Conservation (phyloP, 495 filamentous ascomycete species). For the Talaromyces trachyspermus region DNA sequence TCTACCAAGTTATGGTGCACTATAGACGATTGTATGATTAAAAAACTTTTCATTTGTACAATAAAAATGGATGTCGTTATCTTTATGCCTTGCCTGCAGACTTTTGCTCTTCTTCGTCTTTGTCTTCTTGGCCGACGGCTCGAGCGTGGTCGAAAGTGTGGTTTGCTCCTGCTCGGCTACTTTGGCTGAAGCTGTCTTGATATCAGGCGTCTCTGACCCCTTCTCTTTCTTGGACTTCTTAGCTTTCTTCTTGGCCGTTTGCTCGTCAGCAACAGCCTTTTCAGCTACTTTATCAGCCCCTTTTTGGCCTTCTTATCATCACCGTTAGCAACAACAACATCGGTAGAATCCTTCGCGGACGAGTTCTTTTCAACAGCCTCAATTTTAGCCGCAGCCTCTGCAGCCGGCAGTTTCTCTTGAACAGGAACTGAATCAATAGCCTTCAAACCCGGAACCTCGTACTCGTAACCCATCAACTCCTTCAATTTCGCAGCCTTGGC, state of each 20-base stretch:
- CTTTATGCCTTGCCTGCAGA: constrained; percentile 28
- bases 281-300: constrained; percentile 27
- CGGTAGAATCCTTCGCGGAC: not conserved
- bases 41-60: constrained; percentile 1
- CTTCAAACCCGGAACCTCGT: constrained; percentile 67
- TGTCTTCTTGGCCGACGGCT: constrained; percentile 15
- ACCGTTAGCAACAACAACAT: constrained; percentile 19
- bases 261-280: constrained; percentile 8
- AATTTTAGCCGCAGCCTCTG: constrained; percentile 19
- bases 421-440: constrained; percentile 50
- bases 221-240: constrained; percentile 31
- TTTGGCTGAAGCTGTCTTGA: constrained; percentile 5
- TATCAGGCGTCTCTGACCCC: not conserved
- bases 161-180: constrained; percentile 11
- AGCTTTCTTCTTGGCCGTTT: constrained; percentile 27
- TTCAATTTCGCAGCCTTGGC: constrained; percentile 66
- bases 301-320: constrained; percentile 33
- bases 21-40: no score
- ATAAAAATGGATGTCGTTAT: not conserved
- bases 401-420: constrained; percentile 25
- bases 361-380: constrained; percentile 8
- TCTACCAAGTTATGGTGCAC: no score
- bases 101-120: constrained; percentile 26
- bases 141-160: constrained; percentile 12
- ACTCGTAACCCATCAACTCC: constrained; percentile 78